These are phyloP conservation scores for Diospyros lotus DNA, from an alignment of 148 eudicot species.

Conservation along the genomic window DNA sequence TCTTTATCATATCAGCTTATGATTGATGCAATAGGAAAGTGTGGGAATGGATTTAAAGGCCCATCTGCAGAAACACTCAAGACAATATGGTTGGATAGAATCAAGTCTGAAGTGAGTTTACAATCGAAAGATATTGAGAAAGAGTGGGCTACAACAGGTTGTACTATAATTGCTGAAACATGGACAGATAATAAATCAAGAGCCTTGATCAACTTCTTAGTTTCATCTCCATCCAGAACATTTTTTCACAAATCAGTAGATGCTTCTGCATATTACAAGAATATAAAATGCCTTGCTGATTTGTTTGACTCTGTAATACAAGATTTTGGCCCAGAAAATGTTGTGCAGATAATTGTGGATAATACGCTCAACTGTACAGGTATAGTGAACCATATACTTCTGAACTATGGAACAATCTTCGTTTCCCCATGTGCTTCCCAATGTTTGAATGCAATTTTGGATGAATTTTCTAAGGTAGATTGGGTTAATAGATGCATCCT, in stretches of 20 bases:
- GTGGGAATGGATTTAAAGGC: conserved; percentile 60
- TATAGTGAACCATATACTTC: conserved; percentile 70
- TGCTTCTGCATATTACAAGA: conserved; percentile 73
- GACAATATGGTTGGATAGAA: conserved; percentile 64
- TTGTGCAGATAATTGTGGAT: conserved; percentile 83
- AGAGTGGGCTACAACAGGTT: conserved; percentile 88
- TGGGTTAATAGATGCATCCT: conserved; percentile 79
- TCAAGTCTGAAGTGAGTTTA: conserved; percentile 59
- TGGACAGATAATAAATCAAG: conserved; percentile 94
- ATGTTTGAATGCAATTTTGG: conserved; percentile 69
- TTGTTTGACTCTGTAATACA: conserved; percentile 78
- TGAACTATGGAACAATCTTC: conserved; percentile 64
- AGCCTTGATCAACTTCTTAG: conserved; percentile 75
- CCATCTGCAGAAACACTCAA: conserved; percentile 80
- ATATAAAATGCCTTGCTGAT: conserved; percentile 60
- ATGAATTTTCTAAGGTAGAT: conserved; percentile 85
- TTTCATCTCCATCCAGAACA: conserved; percentile 93
- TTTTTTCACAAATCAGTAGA: conserved; percentile 94
- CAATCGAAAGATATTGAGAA: conserved; percentile 72
- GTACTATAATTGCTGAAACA: conserved; percentile 85
- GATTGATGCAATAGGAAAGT: conserved; percentile 75
- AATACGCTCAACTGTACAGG: conserved; percentile 61
- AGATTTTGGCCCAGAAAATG: conserved; percentile 80
- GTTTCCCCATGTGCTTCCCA: conserved; percentile 94
- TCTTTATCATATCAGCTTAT: conserved; percentile 79